Base-by-base conservation (phyloP, 495 filamentous ascomycete species). In the Xylaria flabelliformis region DNA sequence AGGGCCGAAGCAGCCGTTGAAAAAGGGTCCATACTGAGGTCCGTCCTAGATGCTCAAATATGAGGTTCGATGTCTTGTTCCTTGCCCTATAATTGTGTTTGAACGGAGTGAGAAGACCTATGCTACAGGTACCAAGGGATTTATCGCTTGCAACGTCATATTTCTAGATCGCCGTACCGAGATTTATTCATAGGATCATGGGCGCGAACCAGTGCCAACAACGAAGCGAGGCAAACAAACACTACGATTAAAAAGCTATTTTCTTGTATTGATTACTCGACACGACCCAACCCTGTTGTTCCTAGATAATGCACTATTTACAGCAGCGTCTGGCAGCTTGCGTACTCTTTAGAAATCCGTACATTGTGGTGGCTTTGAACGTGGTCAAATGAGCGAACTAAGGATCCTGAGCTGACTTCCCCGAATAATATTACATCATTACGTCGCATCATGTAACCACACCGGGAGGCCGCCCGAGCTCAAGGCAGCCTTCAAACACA, bases 1-100 rank as follows among this genome's bases (percentile, higher is more conserved):
- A 68, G 15, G 19, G 59, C 64, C 29, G 70, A 73, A 2, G 61
- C 34, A 24, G 46, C 21, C 32, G 67, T 62, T 5, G 72, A 72
- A 24, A 78, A 65, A 19, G 64, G 64, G 48, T 78, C 76, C 76
- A 78, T 76, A 15, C 13, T 21, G 24, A 21, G 26, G 13, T 24
- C 1, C 53, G 29, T 56, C 15, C 26, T 5, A 7, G 9, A 2
- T 56, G 53, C 17, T 32, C 46, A 36, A 59, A n/a, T 36, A 36
- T 61, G 19, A 39, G 9, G 17, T 21, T 21, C 2, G 32, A 39
- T 21, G 8, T 67, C n/a, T 36, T 26, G 50, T 19, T 1, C 17
- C 48, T 41, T 12, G 39, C 15, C 19, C 29, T 34, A 24, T 24
- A 21, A 9, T 39, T 67, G 32, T 53, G 10, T 39, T 51, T 21